Conservation (phyloP, 1,139 yeast genomes). For the Taphrina wiesneri region DNA sequence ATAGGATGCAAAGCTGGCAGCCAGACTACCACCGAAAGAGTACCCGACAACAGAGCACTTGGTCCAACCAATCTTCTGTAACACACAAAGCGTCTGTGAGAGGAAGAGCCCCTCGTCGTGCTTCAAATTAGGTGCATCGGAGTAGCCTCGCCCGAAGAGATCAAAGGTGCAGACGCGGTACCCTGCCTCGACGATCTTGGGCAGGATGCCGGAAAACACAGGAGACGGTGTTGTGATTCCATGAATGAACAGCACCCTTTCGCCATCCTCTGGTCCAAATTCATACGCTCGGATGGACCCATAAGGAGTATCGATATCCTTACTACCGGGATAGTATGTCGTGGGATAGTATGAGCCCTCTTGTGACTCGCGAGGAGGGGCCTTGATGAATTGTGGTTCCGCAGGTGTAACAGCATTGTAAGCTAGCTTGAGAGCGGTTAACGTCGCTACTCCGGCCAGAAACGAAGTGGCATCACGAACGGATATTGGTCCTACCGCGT, state of each 20-base stretch:
- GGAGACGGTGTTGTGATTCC: constrained; percentile 33
- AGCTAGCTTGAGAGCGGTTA: background rate
- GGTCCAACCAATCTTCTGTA: constrained; percentile 24
- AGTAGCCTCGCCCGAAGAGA: constrained; percentile 29
- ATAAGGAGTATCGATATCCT: constrained; percentile 24
- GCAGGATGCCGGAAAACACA: constrained; percentile 18
- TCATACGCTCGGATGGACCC: constrained; percentile 19
- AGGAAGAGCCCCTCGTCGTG: constrained; percentile 17
- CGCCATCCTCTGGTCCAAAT: constrained; percentile 26
- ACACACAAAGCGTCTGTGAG: constrained; percentile 19
- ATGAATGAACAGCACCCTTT: constrained; percentile 27
- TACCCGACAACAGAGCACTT: constrained; percentile 18
- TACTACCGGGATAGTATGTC: constrained; percentile 10
- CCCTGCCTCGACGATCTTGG: constrained; percentile 13
- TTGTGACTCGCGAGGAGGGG: constrained; percentile 7
- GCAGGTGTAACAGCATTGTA: background rate
- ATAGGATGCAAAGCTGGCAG: constrained; percentile 24
- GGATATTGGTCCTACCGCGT: background rate
- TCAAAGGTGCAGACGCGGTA: constrained; percentile 28
- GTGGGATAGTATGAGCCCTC: constrained; percentile 7
- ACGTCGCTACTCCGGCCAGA: background rate
- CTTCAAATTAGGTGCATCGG: constrained; percentile 26
- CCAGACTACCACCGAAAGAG: constrained; percentile 29
- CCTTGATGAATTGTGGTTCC: constrained; percentile 4
- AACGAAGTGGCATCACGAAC: background rate